phyloP scores from a whole-genome alignment of 495 filamentous ascomycete genomes.

The Parmelia sp. region DNA sequence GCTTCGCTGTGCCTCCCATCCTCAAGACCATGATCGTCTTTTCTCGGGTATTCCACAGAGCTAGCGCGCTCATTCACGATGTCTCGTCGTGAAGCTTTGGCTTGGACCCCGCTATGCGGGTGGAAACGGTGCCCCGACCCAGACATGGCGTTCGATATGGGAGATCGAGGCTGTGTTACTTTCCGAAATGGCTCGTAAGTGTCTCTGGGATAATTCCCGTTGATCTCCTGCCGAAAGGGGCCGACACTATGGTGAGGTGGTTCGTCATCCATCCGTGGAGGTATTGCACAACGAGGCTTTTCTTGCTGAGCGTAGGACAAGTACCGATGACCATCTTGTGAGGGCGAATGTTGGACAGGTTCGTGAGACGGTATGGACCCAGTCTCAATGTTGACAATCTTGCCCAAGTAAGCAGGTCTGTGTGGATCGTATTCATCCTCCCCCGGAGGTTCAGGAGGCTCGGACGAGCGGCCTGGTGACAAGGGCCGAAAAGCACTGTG shows the following conservation, averaged over 20 bases:
- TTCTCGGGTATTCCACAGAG: constrained; percentile 6
- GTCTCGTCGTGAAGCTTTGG: constrained; percentile 16
- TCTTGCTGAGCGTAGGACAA: constrained; percentile 3
- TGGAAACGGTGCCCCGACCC: not conserved
- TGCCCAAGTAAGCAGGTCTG: constrained; percentile 29
- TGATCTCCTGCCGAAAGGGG: not conserved
- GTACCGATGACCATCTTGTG: constrained; percentile 2
- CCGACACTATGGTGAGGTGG: not conserved
- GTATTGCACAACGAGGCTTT: not conserved
- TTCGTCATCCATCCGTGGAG: not conserved
- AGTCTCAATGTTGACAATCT: constrained; percentile 8
- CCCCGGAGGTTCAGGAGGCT: constrained; percentile 24
- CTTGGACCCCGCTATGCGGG: constrained; percentile 3
- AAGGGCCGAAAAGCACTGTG: constrained; percentile 21
- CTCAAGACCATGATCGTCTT: constrained; percentile 27
- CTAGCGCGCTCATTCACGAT: constrained; percentile 1
- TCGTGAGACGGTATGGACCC: not conserved
- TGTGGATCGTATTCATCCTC: constrained; percentile 43
- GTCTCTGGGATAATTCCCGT: not conserved
- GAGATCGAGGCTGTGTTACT: constrained; percentile 4
- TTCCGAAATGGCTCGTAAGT: constrained; percentile 3
- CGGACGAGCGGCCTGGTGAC: constrained; percentile 11
- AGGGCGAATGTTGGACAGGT: not conserved
- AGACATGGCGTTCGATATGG: constrained; percentile 2
- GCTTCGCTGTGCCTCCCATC: constrained; percentile 28